These are phyloP conservation scores for Sporothrix pseudoabietina DNA, from an alignment of 2,329 filamentous ascomycete species.

Conservation along the genomic window DNA sequence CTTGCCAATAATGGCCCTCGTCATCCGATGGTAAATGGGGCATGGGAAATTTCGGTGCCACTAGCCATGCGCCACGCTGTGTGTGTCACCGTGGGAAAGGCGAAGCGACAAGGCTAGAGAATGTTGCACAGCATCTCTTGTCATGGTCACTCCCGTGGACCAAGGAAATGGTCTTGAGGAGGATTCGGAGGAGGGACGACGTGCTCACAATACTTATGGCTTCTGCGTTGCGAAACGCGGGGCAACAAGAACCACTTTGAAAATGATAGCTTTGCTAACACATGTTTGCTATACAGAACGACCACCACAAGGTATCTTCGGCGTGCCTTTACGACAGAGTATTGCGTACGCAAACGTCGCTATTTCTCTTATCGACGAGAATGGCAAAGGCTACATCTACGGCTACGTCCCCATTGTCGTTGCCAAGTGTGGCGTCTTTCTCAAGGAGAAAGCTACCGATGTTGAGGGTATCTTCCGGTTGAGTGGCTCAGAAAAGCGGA, in stretches of 20 bases:
- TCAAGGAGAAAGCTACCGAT: slow-evolving; percentile 97
- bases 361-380: slow-evolving; percentile 90
- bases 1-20: slow-evolving; percentile 1
- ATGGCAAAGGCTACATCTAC: slow-evolving; percentile 95
- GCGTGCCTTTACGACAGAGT: slow-evolving; percentile 87
- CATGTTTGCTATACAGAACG: slow-evolving; percentile 43
- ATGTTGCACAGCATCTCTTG: slow-evolving; percentile 30
- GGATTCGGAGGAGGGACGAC: background rate
- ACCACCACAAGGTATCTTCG: slow-evolving; percentile 79
- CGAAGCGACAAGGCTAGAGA: slow-evolving; percentile 27
- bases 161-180: slow-evolving; percentile 28
- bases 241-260: background rate
- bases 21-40: slow-evolving; percentile 9
- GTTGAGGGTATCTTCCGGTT: slow-evolving; percentile 96
- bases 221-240: background rate
- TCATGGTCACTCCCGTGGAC: slow-evolving; percentile 27
- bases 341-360: slow-evolving; percentile 98
- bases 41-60: slow-evolving; percentile 19
- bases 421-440: slow-evolving; percentile 93
- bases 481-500: slow-evolving; percentile 94
- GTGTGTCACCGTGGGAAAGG: slow-evolving; percentile 4
- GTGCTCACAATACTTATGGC: background rate
- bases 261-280: background rate
- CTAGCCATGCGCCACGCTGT: slow-evolving; percentile 28
- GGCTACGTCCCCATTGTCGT: slow-evolving; percentile 98